These are phyloP conservation scores for Colletotrichum melonis DNA, from an alignment of 2,329 filamentous ascomycete genomes.

Conservation along the genomic window DNA sequence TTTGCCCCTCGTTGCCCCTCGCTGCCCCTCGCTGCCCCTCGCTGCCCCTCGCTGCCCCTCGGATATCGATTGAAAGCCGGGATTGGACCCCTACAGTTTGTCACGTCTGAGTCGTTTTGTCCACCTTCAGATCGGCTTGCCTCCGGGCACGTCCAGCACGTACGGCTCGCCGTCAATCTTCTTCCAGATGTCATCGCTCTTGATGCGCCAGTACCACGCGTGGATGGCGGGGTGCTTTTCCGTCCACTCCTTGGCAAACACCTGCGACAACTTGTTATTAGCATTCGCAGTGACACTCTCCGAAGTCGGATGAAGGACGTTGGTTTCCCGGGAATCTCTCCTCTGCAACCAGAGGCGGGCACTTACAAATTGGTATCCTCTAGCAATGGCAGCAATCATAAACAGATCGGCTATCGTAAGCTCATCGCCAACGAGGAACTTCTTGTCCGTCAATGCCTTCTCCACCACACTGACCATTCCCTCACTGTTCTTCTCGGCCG, in stretches of 20 bases:
- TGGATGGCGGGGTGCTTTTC: constrained; percentile 17
- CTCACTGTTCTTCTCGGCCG: constrained; percentile 24
- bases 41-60: not conserved
- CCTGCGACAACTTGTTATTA: not conserved
- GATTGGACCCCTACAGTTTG: not conserved
- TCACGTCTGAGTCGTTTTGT: not conserved
- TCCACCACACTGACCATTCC: constrained; percentile 27
- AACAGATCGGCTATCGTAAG: constrained; percentile 25
- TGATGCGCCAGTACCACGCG: constrained; percentile 27
- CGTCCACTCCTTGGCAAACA: constrained; percentile 28
- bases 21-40: not conserved
- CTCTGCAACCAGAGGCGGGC: not conserved
- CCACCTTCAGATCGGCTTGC: constrained; percentile 23
- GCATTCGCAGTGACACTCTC: not conserved
- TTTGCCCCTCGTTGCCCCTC: not conserved
- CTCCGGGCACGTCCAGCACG: constrained; percentile 22
- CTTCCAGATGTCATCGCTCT: constrained; percentile 27
- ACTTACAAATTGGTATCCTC: constrained; percentile 28
- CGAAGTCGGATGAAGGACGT: not conserved
- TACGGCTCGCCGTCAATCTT: constrained; percentile 26
- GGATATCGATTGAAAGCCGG: not conserved
- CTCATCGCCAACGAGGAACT: constrained; percentile 23
- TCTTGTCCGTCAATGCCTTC: constrained; percentile 27
- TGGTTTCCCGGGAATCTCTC: not conserved
- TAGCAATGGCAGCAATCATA: constrained; percentile 13